Evolutionary conservation across 495 filamentous ascomycete genomes (phyloP), one percentile per base, ranked within the genome.

Genomic region (Aspergillus olivimuriae): DNA sequence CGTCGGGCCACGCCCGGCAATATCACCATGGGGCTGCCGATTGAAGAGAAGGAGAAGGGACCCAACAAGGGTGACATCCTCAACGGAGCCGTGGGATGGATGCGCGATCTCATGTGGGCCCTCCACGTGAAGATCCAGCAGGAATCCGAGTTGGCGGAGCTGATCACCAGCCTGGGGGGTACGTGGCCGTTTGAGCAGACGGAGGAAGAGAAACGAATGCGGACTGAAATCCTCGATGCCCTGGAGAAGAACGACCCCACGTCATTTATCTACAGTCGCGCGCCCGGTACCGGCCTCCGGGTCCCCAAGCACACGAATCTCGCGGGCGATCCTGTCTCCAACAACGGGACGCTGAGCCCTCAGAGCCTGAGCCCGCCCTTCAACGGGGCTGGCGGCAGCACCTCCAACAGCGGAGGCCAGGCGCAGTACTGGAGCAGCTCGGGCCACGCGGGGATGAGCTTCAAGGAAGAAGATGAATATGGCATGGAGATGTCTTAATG

Each of bases 11-110:
- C 69, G 6, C 78, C 85, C 5, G 89, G 89, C 23, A 92, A 84
- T 56, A 95, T 96, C 46, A 94, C 87, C 3, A 86, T 89, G 46
- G 89, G 91, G 16, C 74, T 95, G 26, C 87, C 90, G 0, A 78
- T 91, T 20, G 92, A 98, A 53, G 92, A 98, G 48, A 98, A 97
- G 53, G 92, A 98, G 65, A 96, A 97, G 51, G 94, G 94, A 1
- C 92, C 92, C 0, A 97, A 97, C 73, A 98, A 98, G 66, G 92
- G 92, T 32, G 92, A 98, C 57, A 97, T 98, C 41, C 81, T 98
- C 42, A 97, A 97, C 58, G 92, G 92, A 21, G 86, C 92, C 12
- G 92, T 98, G 36, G 84, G 86, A 63, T 98, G 92, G 92, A 95
- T 84, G 47, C 82, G 91, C 34, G 92, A 98, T 65, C 70, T 98